A percentile compares a stretch with the other conserved stretches of the same genome.
These are phyloP conservation scores for Triticum aestivum DNA, from an alignment of 176 grass and related monocot genomes.

Conservation along the genomic window IWGSC_CS_RefSeq_v2.1 NC_057800.1:739553509-739554008, in stretches of 20 bases:
- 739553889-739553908: neutral
- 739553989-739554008: neutral
- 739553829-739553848: too few relatives aligned
- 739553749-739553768: neutral
- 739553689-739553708: too few relatives aligned
- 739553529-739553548: too few relatives aligned
- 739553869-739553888: neutral
- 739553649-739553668: too few relatives aligned
- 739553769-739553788: neutral
- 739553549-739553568: too few relatives aligned
- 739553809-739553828: neutral
- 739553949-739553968: neutral
- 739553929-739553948: neutral
- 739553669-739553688: too few relatives aligned
- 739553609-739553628: too few relatives aligned
- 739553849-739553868: neutral
- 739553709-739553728: neutral
- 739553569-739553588: too few relatives aligned
- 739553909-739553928: neutral
- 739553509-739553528: too few relatives aligned
- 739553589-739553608: too few relatives aligned
- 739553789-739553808: neutral
- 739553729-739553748: neutral
- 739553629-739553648: too few relatives aligned
- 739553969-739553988: conserved; percentile 6